Base-by-base conservation (phyloP, 163 green algal genomes). In the Scenedesmus sp. region DNA sequence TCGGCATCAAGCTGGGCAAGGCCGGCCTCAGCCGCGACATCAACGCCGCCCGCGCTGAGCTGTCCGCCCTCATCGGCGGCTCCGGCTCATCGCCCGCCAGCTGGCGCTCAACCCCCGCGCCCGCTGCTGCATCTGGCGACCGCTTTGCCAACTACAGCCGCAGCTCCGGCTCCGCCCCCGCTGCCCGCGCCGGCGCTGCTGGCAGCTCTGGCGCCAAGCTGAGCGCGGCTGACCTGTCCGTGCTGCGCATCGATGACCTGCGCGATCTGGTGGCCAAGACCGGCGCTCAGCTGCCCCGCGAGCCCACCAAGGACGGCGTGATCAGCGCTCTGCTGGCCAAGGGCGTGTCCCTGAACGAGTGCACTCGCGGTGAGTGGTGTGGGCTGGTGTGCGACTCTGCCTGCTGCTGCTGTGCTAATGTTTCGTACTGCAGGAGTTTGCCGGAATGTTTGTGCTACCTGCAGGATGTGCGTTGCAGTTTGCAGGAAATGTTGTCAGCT, bases 1-100 rank as follows among this genome's bases (percentile, higher is more conserved):
- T 92, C 1, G 88, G 88, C 52, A 92, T 86, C 88, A 92, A 92
- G 87, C 88, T 92, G 59, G 88, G 88, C 88, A 92, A 92, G 88
- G 88, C 88, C 26, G 88, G 88, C n/a, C 88, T 92, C 1, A 76
- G 46, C 79, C 88, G 88, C n/a, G 88, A 92, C 62, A 62, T 92
- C 62, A 83, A 88, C 46, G 16, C 54, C 5, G 88, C 88, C 8
- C 79, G 88, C 26, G 81, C 79, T 82, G 88, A 92, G 88, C 81
- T 92, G 79, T 57, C 88, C 4, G 55, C 55, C 74, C 73, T 77
- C 66, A 85, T 85, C 23, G 87, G 73, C 13, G 87, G 73, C n/a
- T 77, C 55, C 26, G 87, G 87, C 57, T 79, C 73, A 52, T 54
- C 87, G 5, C 74, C 87, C 20, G 76, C 87, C 66, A 83, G 57